Base-by-base conservation (phyloP, 2,329 filamentous ascomycete genomes). In the Pseudomassariella vexata region DNA sequence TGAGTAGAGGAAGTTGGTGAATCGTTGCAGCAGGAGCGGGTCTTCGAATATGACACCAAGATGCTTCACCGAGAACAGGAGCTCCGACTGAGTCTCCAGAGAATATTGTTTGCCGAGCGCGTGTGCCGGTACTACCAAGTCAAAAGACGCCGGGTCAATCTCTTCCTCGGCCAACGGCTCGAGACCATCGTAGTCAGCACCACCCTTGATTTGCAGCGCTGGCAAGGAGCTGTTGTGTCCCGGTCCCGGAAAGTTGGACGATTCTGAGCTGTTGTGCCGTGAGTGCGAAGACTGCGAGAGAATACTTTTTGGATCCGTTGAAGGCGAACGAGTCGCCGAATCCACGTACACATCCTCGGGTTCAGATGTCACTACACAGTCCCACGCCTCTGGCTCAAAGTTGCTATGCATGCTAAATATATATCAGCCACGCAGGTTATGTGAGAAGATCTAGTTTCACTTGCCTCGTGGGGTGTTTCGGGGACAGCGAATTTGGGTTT, bases 41-140 rank as follows among this genome's bases (percentile, higher is more conserved):
- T 85, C 75, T 3, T 68, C 60, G 41, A 86, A 82, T 19, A 87
- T 83, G 18, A 70, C 62, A 24, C 68, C 55, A 18, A 87, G 61
- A 55, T 87, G 82, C 31, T 78, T 70, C 11, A 57, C 63, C 1
- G 80, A 84, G 46, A 85, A 80, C 21, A 87, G 60, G 9, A 76
- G 62, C 36, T 82, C 76, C 0, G 79, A 75, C 26, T 76, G 70
- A n/a, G 63, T 59, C 52, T 85, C 82, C 1, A 86, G 59, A 2
- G 71, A 74, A 47, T 76, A 74, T 31, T 45, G 56, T 33, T 40
- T 40, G 26, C 41, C 56, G 32, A 36, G 49, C 29, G 36, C 35
- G 11, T 62, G 57, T 8, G 45, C 46, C 7, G 65, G 62, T 11
- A 62, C 61, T 5, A 78, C 50, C 1, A 79, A 47, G 29, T 63